Percentiles rank a stretch among this genome's conserved stretches.
Conservation (phyloP, 1,284 basidiomycete species). For the Moniliophthora roreri region DNA sequence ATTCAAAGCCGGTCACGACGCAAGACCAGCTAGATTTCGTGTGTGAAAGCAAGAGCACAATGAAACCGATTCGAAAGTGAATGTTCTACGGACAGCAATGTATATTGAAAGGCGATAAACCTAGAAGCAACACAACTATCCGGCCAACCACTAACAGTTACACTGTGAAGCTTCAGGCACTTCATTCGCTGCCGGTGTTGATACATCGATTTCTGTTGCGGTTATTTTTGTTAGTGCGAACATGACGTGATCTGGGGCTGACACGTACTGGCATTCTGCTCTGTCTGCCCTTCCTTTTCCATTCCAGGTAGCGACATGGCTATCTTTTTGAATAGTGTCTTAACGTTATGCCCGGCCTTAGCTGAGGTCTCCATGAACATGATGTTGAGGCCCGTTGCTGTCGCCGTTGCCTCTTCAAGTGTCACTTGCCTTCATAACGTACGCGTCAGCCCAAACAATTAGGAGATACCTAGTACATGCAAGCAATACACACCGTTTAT, state of each 20-base stretch:
- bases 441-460: slow-evolving; percentile 4
- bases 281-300: slow-evolving; percentile 77
- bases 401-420: slow-evolving; percentile 93
- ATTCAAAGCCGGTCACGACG: no score
- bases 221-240: slow-evolving; percentile 14
- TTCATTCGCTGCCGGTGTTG: slow-evolving; percentile 57
- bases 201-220: slow-evolving; percentile 76
- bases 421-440: slow-evolving; percentile 84
- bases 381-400: slow-evolving; percentile 90
- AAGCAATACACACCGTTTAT: slow-evolving; percentile 69
- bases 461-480: slow-evolving; percentile 2
- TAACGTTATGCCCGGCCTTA: slow-evolving; percentile 99
- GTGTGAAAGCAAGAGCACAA: no score
- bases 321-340: slow-evolving; percentile 99
- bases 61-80: no score
- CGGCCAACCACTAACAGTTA: slow-evolving; percentile 50
- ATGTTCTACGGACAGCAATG: not conserved
- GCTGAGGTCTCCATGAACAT: slow-evolving; percentile 99
- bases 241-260: not conserved
- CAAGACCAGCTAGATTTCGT: no score
- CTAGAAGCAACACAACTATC: no score
- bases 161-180: slow-evolving; percentile 80
- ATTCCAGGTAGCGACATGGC: slow-evolving; percentile 97
- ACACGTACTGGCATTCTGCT: slow-evolving; percentile 70
- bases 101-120: not conserved